Base-by-base conservation (phyloP, 192 early-diverging fungal species). In the Umbelopsis sp. region DNA sequence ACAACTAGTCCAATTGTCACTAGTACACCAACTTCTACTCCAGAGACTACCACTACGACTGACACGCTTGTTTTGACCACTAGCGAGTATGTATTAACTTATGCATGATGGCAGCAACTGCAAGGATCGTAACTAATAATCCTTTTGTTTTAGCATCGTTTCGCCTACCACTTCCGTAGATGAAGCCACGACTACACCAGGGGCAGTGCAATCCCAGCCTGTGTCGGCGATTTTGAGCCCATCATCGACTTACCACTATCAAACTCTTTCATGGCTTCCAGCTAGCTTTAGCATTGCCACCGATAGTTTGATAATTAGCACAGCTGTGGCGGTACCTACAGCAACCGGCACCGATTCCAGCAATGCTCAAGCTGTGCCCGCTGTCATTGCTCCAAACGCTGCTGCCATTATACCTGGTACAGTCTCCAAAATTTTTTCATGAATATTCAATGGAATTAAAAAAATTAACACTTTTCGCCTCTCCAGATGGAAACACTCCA, bases 201-300 rank as follows among this genome's bases (percentile, higher is more conserved):
- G 4, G 0, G 31, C 17, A 0, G 31, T 34, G 29, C 26, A 22
- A 22, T 14, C 56, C 12, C 47, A 9, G 1, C 16, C 47, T 49
- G 20, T 21, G 7, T 44, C 43, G 43, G 43, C 12, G n/a, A 26
- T 62, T 26, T 12, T 62, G 20, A 32, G 51, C 10, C 50, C 52
- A 21, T 50, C 29, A 14, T 72, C 75, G 5, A 47, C 66, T 3
- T 77, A 77, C 44, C 38, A 53, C 20, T 77, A 77, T 29, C 45
- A 65, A 29, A 70, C 76, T 6, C 65, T 69, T 10, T 52, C 71
- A 49, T 77, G 76, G 76, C 25, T 77, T 21, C 47, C 51, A n/a
- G 22, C 51, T 20, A 50, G 71, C 1, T 77, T 77, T 45, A 73
- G 52, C 34, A 44, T 72, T 26, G 34, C 65, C 45, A 43, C 67